Base-by-base conservation (phyloP, 108 stramenopile genomes). In the Discostella pseudostelligera region DNA sequence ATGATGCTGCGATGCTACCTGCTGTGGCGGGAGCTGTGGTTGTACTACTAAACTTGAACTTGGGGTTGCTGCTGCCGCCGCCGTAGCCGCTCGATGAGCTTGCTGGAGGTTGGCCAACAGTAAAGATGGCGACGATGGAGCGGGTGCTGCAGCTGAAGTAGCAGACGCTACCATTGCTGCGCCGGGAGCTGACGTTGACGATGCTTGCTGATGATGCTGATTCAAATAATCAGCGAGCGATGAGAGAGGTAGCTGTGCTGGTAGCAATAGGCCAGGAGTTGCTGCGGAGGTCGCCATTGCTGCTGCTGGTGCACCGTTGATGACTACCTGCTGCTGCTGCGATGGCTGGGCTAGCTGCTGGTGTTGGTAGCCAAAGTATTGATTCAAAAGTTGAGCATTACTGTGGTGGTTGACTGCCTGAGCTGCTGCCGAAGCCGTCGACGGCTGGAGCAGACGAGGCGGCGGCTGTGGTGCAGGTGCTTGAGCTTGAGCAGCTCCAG, bases 101-200 rank as follows among this genome's bases (percentile, higher is more conserved):
- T 51, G 50, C 26, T 51, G 50, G 50, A 51, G 50, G n/a, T 25
- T 51, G 26, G 25, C 50, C 50, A 51, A 51, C 50, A 51, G 50
- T 10, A 12, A 26, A 13, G 26, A 14, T 22, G 50, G 50, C 22
- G 49, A 32, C 32, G 49, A 1, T 25, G 49, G 49, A 20, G 47
- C 16, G 8, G 47, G 47, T 25, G 21, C 8, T 24, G 12, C 3
- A 3, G 24, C 50, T 51, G 50, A 14, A 7, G 50, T 9, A 25
- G 21, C 24, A 8, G 50, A 14, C 26, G 26, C 25, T 22, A 51
- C 12, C 14, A 19, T 9, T 9, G 29, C 53, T 6, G 13, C n/a
- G 53, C 25, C 53, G 28, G 13, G 24, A 54, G 12, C 50, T 29
- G 12, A 35, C 0, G 26, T 12, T 25, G 53, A 1, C 28, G 53